These are phyloP conservation scores for Wickerhamiella bombiphila DNA, from an alignment of 805 yeast genomes.

Conservation along the genomic window DNA sequence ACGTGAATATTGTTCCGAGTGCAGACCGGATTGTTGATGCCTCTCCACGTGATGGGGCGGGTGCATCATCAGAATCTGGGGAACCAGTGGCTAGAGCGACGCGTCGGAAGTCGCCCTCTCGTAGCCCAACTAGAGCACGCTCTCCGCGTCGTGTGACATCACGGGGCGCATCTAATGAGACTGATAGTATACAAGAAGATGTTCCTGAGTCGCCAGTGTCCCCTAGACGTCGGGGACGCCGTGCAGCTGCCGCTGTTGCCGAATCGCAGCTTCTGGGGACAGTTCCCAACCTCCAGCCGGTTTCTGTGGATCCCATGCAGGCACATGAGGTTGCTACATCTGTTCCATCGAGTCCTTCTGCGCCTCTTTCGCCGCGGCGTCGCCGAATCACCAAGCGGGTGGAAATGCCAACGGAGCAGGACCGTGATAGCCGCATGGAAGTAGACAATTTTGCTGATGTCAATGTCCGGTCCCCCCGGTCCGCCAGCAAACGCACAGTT, in stretches of 20 bases:
- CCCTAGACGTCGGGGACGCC: neutral
- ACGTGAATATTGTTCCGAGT: slow-evolving; percentile 23
- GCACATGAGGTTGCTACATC: neutral
- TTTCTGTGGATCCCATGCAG: neutral
- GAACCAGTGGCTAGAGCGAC: slow-evolving; percentile 1
- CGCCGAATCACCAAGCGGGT: slow-evolving; percentile 2
- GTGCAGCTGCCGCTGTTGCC: neutral
- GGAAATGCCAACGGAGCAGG: neutral
- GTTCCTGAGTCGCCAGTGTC: neutral
- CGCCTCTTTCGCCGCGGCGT: slow-evolving; percentile 4
- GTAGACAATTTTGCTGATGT: slow-evolving; percentile 4
- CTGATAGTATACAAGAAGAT: neutral
- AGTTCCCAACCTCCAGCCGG: neutral
- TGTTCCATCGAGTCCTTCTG: neutral
- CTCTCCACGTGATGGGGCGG: neutral
- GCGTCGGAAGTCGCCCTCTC: neutral
- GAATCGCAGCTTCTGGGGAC: neutral
- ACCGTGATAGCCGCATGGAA: neutral
- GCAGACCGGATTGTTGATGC: slow-evolving; percentile 31
- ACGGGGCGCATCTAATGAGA: neutral
- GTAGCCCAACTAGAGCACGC: slow-evolving; percentile 3
- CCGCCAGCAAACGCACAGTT: slow-evolving; percentile 4
- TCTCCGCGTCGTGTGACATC: neutral
- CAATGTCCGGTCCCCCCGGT: slow-evolving; percentile 10
- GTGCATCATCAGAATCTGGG: neutral